Evolutionary conservation across 2,329 filamentous ascomycete species (phyloP), one percentile per base, ranked within the genome.

Genomic region (Fusarium succisae): DNA sequence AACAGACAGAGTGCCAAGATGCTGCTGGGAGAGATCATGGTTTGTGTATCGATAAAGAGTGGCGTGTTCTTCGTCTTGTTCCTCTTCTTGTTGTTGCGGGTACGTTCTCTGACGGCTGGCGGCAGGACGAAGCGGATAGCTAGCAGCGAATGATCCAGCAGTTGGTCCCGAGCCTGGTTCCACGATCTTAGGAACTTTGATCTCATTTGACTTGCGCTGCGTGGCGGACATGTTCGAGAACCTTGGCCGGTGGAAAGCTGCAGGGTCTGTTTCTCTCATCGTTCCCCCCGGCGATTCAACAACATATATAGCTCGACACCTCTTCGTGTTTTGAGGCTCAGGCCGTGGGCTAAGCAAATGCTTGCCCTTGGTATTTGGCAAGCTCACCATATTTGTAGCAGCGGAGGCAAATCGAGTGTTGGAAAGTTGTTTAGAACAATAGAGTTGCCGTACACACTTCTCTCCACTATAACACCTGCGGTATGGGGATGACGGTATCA

Each of bases 211-310:
- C 8, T 50, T 55, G 14, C 54, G 24, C 26, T 32, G n/a, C 6
- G 35, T 38, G 35, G 32, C 15, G 17, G 20, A 8, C 59, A 58
- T 61, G 35, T 47, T 41, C 18, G 30, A 47, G 38, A 18, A 17
- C 9, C 18, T 53, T 8, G 54, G 51, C 32, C 51, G 50, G 30
- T 58, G 50, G 30, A 41, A 26, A 14, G 50, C 44, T 14, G 51
- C 38, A 38, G 75, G 70, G 13, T 63, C 56, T 11, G 58, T 50
- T 28, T 74, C 62, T 32, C 45, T 61, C 37, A 77, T 54, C 8
- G 67, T 75, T 30, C 71, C 73, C 30, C 73, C 65, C 8, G 76
- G 75, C 6, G 73, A 69, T 24, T 75, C 71, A 28, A 66, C 32
- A 15, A 71, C 14, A 50, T 69, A 68, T 30, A 65, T 38, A 18